Evolutionary conservation across 257 asterid species (phyloP), one percentile per base, ranked within the genome.

Genomic region (Fraxinus excelsior): DNA sequence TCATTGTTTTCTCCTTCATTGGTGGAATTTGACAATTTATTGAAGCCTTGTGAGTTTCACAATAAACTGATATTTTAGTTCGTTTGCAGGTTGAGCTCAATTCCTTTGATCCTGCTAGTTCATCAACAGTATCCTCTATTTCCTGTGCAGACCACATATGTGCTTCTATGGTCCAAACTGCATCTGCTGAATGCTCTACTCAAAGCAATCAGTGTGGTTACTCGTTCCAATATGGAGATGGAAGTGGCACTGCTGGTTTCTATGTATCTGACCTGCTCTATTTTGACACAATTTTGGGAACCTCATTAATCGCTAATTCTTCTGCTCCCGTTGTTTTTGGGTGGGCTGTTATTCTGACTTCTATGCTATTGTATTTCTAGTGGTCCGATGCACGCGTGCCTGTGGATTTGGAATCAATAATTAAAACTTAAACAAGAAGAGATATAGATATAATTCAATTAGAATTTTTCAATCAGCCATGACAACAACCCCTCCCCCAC

Each of bases 311-410:
- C 12, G 92, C 87, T 78, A 94, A 94, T 83, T 91, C 98, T 34
- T 90, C 98, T 32, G 96, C 98, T 72, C 92, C 96, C 49, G 83
- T 94, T 69, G 82, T 92, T 29, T 94, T 94, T 75, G 98, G 98
- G 98, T 94, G 78, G 85, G 97, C 58, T 42, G 56, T 73, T 72
- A 29, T 67, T 44, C 29, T 40, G 37, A 60, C 32, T 72, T 14
- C 10, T 26, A 0, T 18, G 12, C n/a, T 29, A 19, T 72, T 25
- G 66, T 14, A 10, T 25, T 44, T 14, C 38, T 13, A 6, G 74
- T 70, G 32, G 28, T 28, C 67, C 9, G 23, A 51, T 4, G 19
- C 40, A 31, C 3, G 5, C 23, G 28, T 37, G 35, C 29, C 6
- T 42, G 12, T 37, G 46, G 46, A 16, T 62, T 70, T 40, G 72